These are phyloP conservation scores for Ilex asprella DNA, from an alignment of 257 asterid genomes.

Conservation along the genomic window DNA sequence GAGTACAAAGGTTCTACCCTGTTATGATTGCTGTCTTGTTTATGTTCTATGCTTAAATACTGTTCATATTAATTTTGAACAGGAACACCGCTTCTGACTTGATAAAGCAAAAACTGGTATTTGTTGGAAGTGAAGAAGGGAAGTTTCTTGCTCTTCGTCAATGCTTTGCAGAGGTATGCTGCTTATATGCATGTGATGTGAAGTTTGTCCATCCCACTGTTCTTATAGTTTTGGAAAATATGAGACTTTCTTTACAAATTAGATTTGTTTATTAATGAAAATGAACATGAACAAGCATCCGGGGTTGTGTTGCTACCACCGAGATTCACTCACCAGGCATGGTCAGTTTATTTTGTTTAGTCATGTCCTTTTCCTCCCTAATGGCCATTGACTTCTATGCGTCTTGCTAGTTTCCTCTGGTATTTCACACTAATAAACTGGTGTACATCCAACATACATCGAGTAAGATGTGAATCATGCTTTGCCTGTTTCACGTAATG, in stretches of 20 bases:
- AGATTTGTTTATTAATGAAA: too few species aligned
- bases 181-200: conserved; percentile 2
- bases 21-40: neutral
- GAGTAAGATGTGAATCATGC: too few species aligned
- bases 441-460: too few species aligned
- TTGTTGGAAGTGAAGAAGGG: conserved; percentile 97
- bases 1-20: neutral
- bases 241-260: neutral
- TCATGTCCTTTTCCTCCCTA: too few species aligned
- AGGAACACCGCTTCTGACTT: conserved; percentile 86
- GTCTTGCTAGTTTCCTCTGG: too few species aligned
- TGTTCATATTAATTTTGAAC: conserved; percentile 19
- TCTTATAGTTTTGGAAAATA: neutral
- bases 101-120: conserved; percentile 73
- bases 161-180: conserved; percentile 67
- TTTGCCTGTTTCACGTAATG: too few species aligned
- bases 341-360: too few species aligned
- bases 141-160: conserved; percentile 91
- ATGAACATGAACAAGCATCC: too few species aligned
- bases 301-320: too few species aligned
- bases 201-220: neutral
- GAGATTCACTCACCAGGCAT: too few species aligned
- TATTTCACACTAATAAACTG: too few species aligned
- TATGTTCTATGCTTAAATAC: neutral
- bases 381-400: too few species aligned